phyloP scores from a whole-genome alignment of 2,329 filamentous ascomycete species.

The Metarhizium anisopliae region DNA sequence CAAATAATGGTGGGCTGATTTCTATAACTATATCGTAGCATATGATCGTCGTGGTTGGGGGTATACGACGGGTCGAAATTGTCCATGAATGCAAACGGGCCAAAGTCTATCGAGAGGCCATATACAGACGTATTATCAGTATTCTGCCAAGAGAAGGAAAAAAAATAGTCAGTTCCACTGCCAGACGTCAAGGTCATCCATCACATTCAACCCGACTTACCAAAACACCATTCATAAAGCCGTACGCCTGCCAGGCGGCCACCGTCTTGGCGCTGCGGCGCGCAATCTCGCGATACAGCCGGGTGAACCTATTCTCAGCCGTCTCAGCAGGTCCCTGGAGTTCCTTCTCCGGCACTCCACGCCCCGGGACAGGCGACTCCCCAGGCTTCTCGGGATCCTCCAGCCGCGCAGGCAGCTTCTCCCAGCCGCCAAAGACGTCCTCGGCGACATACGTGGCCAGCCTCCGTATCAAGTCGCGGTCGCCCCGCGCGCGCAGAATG shows the following conservation, averaged over 20 bases:
- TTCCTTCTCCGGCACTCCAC: slow-evolving; percentile 45
- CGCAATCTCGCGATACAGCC: slow-evolving; percentile 80
- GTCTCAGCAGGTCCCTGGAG: slow-evolving; percentile 59
- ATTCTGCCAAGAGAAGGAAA: slow-evolving; percentile 39
- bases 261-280: slow-evolving; percentile 81
- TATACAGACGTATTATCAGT: slow-evolving; percentile 94
- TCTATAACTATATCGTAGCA: slow-evolving; percentile 81
- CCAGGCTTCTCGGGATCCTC: slow-evolving; percentile 40
- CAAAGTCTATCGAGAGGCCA: slow-evolving; percentile 87
- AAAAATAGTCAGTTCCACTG: slow-evolving; percentile 11
- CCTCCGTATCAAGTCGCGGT: slow-evolving; percentile 63
- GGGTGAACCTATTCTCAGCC: slow-evolving; percentile 77
- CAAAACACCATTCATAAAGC: slow-evolving; percentile 97
- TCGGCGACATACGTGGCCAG: slow-evolving; percentile 79
- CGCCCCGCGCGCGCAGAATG: slow-evolving; percentile 72
- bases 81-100: slow-evolving; percentile 95
- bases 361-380: slow-evolving; percentile 31
- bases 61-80: slow-evolving; percentile 93
- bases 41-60: slow-evolving; percentile 89
- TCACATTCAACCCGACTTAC: slow-evolving; percentile 14
- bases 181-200: no score
- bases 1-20: slow-evolving; percentile 95
- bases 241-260: slow-evolving; percentile 93
- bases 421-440: slow-evolving; percentile 82
- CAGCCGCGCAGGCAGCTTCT: slow-evolving; percentile 60